phyloP scores from a whole-genome alignment of 441 rosid species.

The Brassica balearica region DNA sequence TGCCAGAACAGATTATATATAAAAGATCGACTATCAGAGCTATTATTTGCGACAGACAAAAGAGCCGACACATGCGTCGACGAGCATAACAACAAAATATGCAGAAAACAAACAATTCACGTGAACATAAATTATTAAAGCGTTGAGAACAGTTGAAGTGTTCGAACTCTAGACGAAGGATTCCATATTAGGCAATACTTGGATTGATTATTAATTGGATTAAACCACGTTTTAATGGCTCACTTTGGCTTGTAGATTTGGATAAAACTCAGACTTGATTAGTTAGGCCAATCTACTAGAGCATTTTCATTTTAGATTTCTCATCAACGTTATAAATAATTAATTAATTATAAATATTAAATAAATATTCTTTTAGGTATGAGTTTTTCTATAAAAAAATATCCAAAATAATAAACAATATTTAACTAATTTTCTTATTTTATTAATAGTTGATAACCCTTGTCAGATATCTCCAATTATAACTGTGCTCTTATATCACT shows the following conservation, averaged over 20 bases:
- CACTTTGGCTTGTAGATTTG: not conserved
- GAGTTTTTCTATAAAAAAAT: not conserved
- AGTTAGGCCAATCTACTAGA: not conserved
- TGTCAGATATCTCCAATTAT: not conserved
- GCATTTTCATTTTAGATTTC: not conserved
- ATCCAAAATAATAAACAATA: not conserved
- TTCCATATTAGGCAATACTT: not conserved
- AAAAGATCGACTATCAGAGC: not conserved
- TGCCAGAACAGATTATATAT: not conserved
- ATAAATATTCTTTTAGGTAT: not conserved
- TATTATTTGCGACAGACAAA: slow-evolving; percentile 6
- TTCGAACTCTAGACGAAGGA: not conserved
- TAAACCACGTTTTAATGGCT: not conserved
- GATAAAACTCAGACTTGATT: not conserved
- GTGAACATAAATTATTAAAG: not conserved
- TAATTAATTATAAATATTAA: not conserved
- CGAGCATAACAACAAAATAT: slow-evolving; percentile 11
- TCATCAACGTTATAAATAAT: not conserved
- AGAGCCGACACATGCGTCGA: slow-evolving; percentile 16
- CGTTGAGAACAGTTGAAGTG: not conserved
- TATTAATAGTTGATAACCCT: not conserved
- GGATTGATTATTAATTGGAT: not conserved
- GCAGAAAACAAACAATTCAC: not conserved
- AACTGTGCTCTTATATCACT: not conserved
- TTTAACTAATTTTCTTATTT: not conserved